These are phyloP conservation scores for Teratosphaeria epicoccoides DNA, from an alignment of 2,329 filamentous ascomycete species.

Conservation along the genomic window DNA sequence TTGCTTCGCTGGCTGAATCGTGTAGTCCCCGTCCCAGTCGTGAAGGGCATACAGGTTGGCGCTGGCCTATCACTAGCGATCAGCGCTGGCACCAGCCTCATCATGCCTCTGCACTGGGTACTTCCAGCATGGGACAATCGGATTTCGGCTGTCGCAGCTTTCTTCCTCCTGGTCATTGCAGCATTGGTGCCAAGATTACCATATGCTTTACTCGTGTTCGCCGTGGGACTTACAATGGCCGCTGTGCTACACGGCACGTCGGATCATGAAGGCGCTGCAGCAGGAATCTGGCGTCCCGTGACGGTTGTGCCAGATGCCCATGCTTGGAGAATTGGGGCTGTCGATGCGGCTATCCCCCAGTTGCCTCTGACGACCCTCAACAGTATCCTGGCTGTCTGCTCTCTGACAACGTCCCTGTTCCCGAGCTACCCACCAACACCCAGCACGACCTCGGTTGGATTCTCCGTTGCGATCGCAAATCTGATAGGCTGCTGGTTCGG, in stretches of 20 bases:
- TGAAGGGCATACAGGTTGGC: conserved; percentile 91
- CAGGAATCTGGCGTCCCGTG: conserved; percentile 48
- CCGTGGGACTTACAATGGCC: conserved; percentile 57
- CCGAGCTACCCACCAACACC: conserved; percentile 47
- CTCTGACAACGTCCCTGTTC: conserved; percentile 66
- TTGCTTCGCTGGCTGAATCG: conserved; percentile 62
- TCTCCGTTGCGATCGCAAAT: conserved; percentile 79
- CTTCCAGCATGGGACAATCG: conserved; percentile 63
- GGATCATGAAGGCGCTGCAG: conserved; percentile 31
- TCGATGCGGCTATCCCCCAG: conserved; percentile 69
- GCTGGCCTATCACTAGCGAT: conserved; percentile 76
- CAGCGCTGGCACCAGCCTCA: conserved; percentile 59
- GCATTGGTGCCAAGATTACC: conserved; percentile 57
- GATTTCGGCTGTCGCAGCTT: conserved; percentile 64
- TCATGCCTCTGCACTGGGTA: conserved; percentile 59
- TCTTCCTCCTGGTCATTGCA: conserved; percentile 58
- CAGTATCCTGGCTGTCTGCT: conserved; percentile 78
- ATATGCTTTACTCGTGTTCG: conserved; percentile 65
- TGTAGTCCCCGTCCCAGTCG: conserved; percentile 72
- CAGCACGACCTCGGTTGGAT: conserved; percentile 63
- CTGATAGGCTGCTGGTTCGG: conserved; percentile 81
- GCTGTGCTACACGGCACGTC: conserved; percentile 28
- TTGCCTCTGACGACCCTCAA: conserved; percentile 86
- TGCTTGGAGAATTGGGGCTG: conserved; percentile 44
- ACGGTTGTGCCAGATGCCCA: conserved; percentile 35